Conservation (phyloP, 2,329 filamentous ascomycete species). For the Phialophora verrucosa region DNA sequence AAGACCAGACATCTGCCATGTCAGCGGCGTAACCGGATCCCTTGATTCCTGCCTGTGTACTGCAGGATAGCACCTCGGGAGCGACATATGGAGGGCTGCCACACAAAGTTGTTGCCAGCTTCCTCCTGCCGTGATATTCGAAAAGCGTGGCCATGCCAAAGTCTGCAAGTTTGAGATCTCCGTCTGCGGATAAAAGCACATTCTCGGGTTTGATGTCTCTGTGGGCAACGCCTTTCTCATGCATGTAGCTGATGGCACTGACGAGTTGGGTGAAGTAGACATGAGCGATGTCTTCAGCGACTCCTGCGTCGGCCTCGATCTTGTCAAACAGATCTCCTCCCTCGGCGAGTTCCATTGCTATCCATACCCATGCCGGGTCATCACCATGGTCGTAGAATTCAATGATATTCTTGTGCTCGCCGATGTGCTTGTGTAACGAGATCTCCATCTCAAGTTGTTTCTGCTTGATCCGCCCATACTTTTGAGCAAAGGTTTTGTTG, state of each 20-base stretch:
- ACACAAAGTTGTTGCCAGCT: conserved; percentile 86
- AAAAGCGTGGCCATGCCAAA: conserved; percentile 96
- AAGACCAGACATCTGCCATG: conserved; percentile 93
- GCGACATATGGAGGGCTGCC: conserved; percentile 97
- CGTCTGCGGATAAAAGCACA: conserved; percentile 82
- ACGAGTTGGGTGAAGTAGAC: conserved; percentile 94
- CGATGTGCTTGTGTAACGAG: conserved; percentile 84
- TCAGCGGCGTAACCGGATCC: conserved; percentile 66
- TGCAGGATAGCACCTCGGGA: conserved; percentile 76
- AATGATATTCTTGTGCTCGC: conserved; percentile 90
- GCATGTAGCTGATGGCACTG: conserved; percentile 90
- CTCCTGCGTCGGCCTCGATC: conserved; percentile 95
- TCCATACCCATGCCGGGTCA: conserved; percentile 89
- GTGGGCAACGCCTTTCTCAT: conserved; percentile 93
- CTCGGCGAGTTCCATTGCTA: conserved; percentile 95
- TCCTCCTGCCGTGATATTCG: conserved; percentile 81
- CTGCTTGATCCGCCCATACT: conserved; percentile 82
- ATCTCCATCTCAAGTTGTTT: conserved; percentile 94
- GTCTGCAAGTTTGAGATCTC: conserved; percentile 91
- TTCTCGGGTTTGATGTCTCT: conserved; percentile 94
- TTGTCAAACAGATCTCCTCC: conserved; percentile 98
- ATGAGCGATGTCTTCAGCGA: conserved; percentile 93
- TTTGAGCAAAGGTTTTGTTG: conserved; percentile 92
- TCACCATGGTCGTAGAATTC: conserved; percentile 88
- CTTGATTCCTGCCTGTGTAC: conserved; percentile 56